These are phyloP conservation scores for Candolleomyces efflorescens DNA, from an alignment of 768 basidiomycete genomes.

Conservation along the genomic window DNA sequence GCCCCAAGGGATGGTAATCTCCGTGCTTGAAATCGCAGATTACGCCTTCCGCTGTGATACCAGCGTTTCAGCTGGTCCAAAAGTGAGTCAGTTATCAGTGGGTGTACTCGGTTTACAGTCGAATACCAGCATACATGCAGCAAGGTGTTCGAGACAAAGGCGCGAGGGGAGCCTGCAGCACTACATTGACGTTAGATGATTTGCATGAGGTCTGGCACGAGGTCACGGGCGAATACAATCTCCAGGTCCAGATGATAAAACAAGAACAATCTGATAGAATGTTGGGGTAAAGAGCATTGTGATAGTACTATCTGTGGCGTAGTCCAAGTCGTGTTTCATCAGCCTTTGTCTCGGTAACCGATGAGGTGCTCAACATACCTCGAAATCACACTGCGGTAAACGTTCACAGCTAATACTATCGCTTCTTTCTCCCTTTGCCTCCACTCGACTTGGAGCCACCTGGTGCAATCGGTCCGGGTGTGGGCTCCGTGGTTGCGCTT, in stretches of 20 bases:
- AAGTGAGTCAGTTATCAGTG: too few species aligned
- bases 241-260: slow-evolving; percentile 10
- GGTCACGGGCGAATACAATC: slow-evolving; percentile 5
- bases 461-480: slow-evolving; percentile 21
- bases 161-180: neutral
- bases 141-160: neutral
- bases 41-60: too few species aligned
- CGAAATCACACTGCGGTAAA: neutral
- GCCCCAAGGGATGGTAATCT: too few species aligned
- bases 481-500: slow-evolving; percentile 35
- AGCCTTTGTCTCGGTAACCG: too few species aligned
- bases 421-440: slow-evolving; percentile 67
- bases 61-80: too few species aligned
- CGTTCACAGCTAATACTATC: slow-evolving; percentile 28
- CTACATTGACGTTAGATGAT: neutral
- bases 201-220: slow-evolving; percentile 12
- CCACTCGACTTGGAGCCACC: slow-evolving; percentile 33
- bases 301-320: slow-evolving; percentile 2
- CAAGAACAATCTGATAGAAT: slow-evolving; percentile 12
- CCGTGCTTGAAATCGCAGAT: too few species aligned
- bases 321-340: slow-evolving; percentile 5
- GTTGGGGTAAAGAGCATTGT: neutral
- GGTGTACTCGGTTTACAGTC: neutral
- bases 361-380: slow-evolving; percentile 4
- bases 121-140: slow-evolving; percentile 12